Base-by-base conservation (phyloP, 495 filamentous ascomycete genomes). In the Trichoderma virens region DNA sequence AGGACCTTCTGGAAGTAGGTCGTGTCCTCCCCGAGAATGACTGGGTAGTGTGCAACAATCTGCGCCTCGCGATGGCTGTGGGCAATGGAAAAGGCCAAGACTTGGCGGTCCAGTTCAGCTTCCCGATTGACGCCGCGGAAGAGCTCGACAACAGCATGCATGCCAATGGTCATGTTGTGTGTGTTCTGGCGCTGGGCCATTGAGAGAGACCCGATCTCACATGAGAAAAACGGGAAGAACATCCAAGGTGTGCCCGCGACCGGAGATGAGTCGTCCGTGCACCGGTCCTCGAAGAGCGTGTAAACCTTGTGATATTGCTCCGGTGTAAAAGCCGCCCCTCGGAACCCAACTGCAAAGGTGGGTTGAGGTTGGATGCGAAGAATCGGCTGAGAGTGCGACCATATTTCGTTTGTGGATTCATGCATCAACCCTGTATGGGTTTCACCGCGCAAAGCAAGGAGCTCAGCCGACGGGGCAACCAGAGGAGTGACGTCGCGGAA, bases 61-160 rank as follows among this genome's bases (percentile, higher is more conserved):
- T 73, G 66, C 30, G 78, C 72, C 9, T 65, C 62, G 31, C 67
- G 45, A 56, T 76, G 61, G 66, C 81, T 70, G 69, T 80, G 75
- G 27, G 75, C 79, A 59, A 83, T 71, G 0, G 76, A 80, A 70
- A 80, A 83, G 30, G 70, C 71, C 63, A 79, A 68, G 38, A 77
- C 75, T 63, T 76, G 66, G 43, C 68, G 69, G 64, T 79, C 32
- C 39, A 80, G 64, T 67, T 79, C 75, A 38, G 70, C 56, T 65
- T 75, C 66, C 43, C 72, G 74, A n/a, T 71, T 68, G 4, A 77
- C 72, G 3, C 60, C n/a, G 43, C 62, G 59, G 59, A 68, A 72
- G 41, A 80, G 73, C 64, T 77, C 70, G 18, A 74, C 68, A 23
- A 78, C 45, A 60, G 41, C 75, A 28, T 70, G 67, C 54, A 77